Evolutionary conservation across 768 basidiomycete species (phyloP), one percentile per base, ranked within the genome.

Genomic region (Phanerochaete sordida): DNA sequence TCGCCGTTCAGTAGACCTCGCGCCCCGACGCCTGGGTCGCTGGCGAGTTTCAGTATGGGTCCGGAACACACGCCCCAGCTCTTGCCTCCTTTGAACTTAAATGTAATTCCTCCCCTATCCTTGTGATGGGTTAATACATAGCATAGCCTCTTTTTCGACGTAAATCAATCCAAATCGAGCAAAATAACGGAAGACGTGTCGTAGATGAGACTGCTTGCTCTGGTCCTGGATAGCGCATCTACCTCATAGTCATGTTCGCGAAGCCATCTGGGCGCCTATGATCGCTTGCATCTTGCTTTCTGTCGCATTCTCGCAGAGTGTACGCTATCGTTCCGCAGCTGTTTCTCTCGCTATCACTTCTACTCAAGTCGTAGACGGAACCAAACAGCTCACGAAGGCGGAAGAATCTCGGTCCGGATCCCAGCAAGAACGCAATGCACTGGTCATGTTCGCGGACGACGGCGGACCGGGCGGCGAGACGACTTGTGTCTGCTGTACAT

Each of bases 381-480:
- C 7, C 33, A 35, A 13, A 35, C 7, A 35, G 13, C 7, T 9
- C 11, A 43, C n/a, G 5, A 43, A 4, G 39, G 19, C 53, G 53
- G 53, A 16, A 33, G 53, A 54, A 54, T 24, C 35, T 43, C 53
- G 53, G 53, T 11, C 53, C 53, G 53, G 53, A 33, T 15, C 21
- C 21, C 35, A 11, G 15, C 27, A 54, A 35, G 35, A 24, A 31
- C n/a, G 19, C 24, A 19, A 9, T 54, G 31, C 35, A 24, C 21
- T n/a, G 39, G 53, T 54, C 53, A 54, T 37, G 35, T 31, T 21
- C 53, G 31, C 53, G 53, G 53, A 43, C 53, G 53, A 11, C 21
- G 31, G 23, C 53, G 53, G 53, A 43, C 53, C 53, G 53, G 53
- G 27, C 53, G 53, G 53, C 13, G 13, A 24, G 53, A 54, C 35